phyloP scores from a whole-genome alignment of 1,284 basidiomycete species.

The Tranzscheliella williamsii region DNA sequence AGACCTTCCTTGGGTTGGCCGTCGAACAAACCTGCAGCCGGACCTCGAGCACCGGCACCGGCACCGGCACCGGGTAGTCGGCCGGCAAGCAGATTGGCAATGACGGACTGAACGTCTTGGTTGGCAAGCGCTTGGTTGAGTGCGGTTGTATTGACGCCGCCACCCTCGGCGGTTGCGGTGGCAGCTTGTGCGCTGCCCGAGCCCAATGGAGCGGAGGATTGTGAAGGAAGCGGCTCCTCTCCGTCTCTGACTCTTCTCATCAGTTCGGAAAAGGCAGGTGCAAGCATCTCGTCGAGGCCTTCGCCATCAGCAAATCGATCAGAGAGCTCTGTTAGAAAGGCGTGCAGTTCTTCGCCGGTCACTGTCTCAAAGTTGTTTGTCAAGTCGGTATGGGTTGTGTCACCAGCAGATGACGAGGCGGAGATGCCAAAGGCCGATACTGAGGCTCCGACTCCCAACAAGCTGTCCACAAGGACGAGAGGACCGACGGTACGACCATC shows the following conservation, averaged over 20 bases:
- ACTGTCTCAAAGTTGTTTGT: constrained; percentile 53
- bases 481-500: constrained; percentile 63
- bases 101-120: constrained; percentile 47
- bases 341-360: constrained; percentile 60
- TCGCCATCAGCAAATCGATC: constrained; percentile 61
- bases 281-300: constrained; percentile 63
- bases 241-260: constrained; percentile 48
- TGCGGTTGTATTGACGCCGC: constrained; percentile 19
- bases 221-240: constrained; percentile 7
- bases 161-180: not conserved
- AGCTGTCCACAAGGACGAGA: constrained; percentile 66
- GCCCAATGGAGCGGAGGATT: not conserved
- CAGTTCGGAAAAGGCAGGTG: constrained; percentile 58
- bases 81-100: constrained; percentile 44
- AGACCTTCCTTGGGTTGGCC: constrained; percentile 42
- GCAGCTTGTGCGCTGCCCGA: not conserved
- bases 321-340: constrained; percentile 64
- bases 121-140: constrained; percentile 37
- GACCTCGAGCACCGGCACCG: not conserved
- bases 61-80: constrained; percentile 24
- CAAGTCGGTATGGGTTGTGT: constrained; percentile 12
- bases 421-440: constrained; percentile 57
- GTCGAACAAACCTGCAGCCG: constrained; percentile 1
- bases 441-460: constrained; percentile 44
- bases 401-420: constrained; percentile 8